Evolutionary conservation across 371 early-diverging fungal genomes (phyloP).

Genomic region (Batkoa obscura): DNA sequence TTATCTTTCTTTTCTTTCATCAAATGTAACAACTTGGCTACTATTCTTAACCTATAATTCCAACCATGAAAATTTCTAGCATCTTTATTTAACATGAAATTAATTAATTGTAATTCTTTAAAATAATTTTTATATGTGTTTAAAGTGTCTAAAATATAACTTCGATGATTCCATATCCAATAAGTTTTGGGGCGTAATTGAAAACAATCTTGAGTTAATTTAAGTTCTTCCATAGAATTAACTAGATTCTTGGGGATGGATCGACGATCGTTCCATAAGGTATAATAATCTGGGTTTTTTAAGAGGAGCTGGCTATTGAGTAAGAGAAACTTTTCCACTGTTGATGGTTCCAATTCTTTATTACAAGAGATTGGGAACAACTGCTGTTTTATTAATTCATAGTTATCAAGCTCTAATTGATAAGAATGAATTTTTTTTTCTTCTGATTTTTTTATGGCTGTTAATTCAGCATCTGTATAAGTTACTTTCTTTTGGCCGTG

Average conservation of each 20-base stretch:
- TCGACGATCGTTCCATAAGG: slow-evolving; percentile 79
- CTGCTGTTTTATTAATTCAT: not conserved
- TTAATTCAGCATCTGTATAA: too few species aligned
- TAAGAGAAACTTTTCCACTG: slow-evolving; percentile 5
- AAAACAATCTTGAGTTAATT: slow-evolving; percentile 37
- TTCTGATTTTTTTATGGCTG: not conserved
- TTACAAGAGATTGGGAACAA: not conserved
- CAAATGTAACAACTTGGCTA: slow-evolving; percentile 28
- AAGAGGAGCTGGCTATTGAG: slow-evolving; percentile 22
- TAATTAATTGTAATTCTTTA: slow-evolving; percentile 53
- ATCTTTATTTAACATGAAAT: slow-evolving; percentile 62
- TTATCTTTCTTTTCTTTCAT: slow-evolving; percentile 9
- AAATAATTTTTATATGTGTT: slow-evolving; percentile 47
- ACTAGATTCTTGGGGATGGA: slow-evolving; percentile 16
- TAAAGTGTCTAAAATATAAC: slow-evolving; percentile 65
- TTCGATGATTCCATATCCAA: slow-evolving; percentile 89
- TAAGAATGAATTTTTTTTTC: not conserved
- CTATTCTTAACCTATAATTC: slow-evolving; percentile 67
- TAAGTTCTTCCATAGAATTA: slow-evolving; percentile 30
- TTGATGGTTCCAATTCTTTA: slow-evolving; percentile 4
- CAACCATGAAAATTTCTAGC: slow-evolving; percentile 93
- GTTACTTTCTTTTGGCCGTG: slow-evolving; percentile 4
- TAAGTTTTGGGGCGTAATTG: slow-evolving; percentile 67
- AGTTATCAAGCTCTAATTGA: not conserved
- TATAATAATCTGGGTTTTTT: slow-evolving; percentile 74